Conservation (phyloP, 2,329 filamentous ascomycete species). For the Aspergillus sp. region DNA sequence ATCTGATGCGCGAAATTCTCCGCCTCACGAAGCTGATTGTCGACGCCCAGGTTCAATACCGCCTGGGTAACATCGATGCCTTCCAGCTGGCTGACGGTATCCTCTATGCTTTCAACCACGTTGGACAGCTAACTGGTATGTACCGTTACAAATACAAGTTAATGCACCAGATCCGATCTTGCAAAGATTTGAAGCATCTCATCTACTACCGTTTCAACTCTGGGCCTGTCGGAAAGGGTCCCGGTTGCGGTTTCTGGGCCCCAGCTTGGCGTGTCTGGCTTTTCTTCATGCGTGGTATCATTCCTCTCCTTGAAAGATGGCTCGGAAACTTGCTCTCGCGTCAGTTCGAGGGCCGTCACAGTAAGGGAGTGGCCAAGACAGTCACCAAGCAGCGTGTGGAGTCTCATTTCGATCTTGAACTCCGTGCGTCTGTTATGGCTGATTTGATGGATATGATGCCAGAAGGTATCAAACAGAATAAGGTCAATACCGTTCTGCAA, state of each 20-base stretch:
- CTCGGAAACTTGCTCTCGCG: constrained; percentile 93
- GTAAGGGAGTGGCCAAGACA: constrained; percentile 97
- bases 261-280: constrained; percentile 98
- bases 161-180: constrained; percentile 99
- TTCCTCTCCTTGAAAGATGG: constrained; percentile 94
- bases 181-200: constrained; percentile 97
- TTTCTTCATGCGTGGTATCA: constrained; percentile 98
- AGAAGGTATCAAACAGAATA: constrained; percentile 98
- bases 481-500: constrained; percentile 95
- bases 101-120: constrained; percentile 98
- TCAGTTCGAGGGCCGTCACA: constrained; percentile 97
- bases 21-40: constrained; percentile 96
- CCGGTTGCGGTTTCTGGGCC: constrained; percentile 98
- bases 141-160: constrained; percentile 99
- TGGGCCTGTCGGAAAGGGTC: constrained; percentile 92
- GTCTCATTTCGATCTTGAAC: constrained; percentile 95
- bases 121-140: constrained; percentile 97
- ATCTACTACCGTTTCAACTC: constrained; percentile 99
- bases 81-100: constrained; percentile 99
- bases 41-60: constrained; percentile 96
- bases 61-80: constrained; percentile 95
- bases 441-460: constrained; percentile 99
- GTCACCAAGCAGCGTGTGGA: constrained; percentile 99
- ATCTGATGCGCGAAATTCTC: constrained; percentile 96
- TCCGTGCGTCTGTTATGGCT: constrained; percentile 97